Evolutionary conservation across 2,329 filamentous ascomycete genomes (phyloP), one percentile per base, ranked within the genome.

Genomic region (Monilinia aucupariae): DNA sequence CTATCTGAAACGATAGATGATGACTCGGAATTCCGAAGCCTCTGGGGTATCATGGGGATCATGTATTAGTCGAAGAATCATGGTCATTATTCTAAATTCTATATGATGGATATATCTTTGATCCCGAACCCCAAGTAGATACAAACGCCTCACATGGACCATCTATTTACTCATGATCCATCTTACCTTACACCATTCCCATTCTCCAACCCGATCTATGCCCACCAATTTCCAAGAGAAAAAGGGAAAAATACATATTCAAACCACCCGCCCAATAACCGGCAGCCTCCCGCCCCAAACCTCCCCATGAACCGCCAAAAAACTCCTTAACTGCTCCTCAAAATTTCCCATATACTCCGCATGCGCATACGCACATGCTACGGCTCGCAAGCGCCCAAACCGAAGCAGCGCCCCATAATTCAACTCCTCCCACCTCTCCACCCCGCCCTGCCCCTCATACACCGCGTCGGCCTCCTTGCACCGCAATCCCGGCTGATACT

Each of bases 371-470:
- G 27, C 17, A 48, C 59, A 62, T 41, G 41, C 30, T 1, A 62
- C 39, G 30, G 48, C 50, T 7, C 10, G 4, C 41, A 62, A 30
- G 4, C 7, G 17, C 6, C 22, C 30, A 13, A 62, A 30, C 20
- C 41, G 48, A 10, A 62, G 15, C 34, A 55, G 48, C 1, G 20
- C 41, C 12, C 59, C 59, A 49, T 48, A 56, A 49, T 56, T 56
- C 17, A 62, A 20, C 27, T 62, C 41, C 20, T 49, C 39, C 59
- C 59, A 62, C 4, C 20, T 49, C 30, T 30, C 50, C 10, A 39
- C 51, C 4, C 59, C 59, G 37, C 59, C 59, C 17, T 62, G 59
- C 8, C 59, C 51, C 32, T 50, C 41, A 49, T 62, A 62, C 22
- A 56, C 59, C 22, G 27, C 32, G 7, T 9, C 50, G 7, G 30